Evolutionary conservation across 441 rosid species (phyloP), one percentile per base, ranked within the genome.

Genomic region (Breynia disticha): DNA sequence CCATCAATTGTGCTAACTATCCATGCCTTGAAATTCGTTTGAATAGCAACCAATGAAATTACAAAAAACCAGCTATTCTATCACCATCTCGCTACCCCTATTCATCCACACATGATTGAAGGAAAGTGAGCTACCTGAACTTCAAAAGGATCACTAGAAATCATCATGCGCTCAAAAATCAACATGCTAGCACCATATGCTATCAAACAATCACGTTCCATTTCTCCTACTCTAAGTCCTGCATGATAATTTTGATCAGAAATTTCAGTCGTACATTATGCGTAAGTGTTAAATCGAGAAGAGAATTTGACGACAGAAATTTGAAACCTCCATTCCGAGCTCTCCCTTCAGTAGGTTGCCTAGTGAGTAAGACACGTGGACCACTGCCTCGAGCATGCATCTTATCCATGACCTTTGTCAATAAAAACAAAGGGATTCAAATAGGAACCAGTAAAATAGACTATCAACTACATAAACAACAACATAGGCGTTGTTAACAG

Each of bases 131-230:
- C 21, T 19, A 93, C 98, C 85, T 93, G 96, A 61, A 85, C 95
- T 76, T 86, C 90, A 50, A 86, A 93, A 57, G 96, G 99, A 68
- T 93, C 99, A 62, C 99, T 93, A 50, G 96, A 93, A 52, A 84
- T 11, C 96, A 93, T 84, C 52, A 93, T 76, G 56, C 96, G 95
- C 79, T 89, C 95, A 41, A 62, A 83, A 56, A 93, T 81, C 73
- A 93, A 72, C 88, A 79, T 89, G 79, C 95, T 93, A 59, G 99
- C 93, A 19, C 99, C 99, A 68, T 93, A 93, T 58, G 95, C 97
- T 57, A 93, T 84, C 57, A 93, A 82, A 72, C 95, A 93, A 72
- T 93, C 97, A 22, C 97, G 84, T 54, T 89, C 99, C 96, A 86
- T 93, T 75, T 93, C 99, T 68, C 99, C 99, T 16, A 93, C 99